A percentile compares a stretch with the other conserved stretches of the same genome.
These are phyloP conservation scores for Phanerochaete carnosa DNA, from an alignment of 768 basidiomycete species.

Conservation along the genomic window DNA sequence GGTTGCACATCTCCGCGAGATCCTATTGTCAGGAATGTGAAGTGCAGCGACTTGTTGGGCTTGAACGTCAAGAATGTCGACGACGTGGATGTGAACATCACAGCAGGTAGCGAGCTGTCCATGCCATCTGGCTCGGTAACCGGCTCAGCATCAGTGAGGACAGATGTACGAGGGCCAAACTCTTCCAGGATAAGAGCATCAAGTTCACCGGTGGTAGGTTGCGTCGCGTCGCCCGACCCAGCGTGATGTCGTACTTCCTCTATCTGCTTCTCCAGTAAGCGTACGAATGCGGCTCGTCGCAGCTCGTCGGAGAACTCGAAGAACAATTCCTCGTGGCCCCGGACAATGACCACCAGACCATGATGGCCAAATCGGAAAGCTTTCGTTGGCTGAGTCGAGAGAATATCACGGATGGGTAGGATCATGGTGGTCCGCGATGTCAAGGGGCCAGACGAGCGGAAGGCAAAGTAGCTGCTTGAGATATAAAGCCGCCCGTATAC, in stretches of 20 bases:
- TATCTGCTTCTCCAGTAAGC: conserved; percentile 74
- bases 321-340: conserved; percentile 96
- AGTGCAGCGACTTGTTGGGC: conserved; percentile 77
- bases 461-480: conserved; percentile 92
- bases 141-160: conserved; percentile 28
- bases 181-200: conserved; percentile 85
- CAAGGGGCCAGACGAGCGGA: conserved; percentile 83
- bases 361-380: conserved; percentile 88
- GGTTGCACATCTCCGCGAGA: conserved; percentile 97
- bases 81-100: conserved; percentile 95
- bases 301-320: conserved; percentile 87
- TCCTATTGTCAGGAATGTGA: conserved; percentile 95
- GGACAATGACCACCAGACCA: conserved; percentile 86
- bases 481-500: conserved; percentile 85
- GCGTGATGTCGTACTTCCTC: conserved; percentile 61
- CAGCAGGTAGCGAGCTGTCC: conserved; percentile 75
- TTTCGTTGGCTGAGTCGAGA: conserved; percentile 79
- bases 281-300: conserved; percentile 74
- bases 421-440: conserved; percentile 89
- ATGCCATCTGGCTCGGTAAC: conserved; percentile 23
- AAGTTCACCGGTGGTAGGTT: conserved; percentile 50
- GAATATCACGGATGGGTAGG: conserved; percentile 84
- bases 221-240: conserved; percentile 38
- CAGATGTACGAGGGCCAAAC: conserved; percentile 59
- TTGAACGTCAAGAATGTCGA: conserved; percentile 97